A percentile compares a stretch with the other conserved stretches of the same genome.
Evolutionary conservation across 1,284 basidiomycete genomes (phyloP).

Genomic region (Trichosporon coremiiforme): DNA sequence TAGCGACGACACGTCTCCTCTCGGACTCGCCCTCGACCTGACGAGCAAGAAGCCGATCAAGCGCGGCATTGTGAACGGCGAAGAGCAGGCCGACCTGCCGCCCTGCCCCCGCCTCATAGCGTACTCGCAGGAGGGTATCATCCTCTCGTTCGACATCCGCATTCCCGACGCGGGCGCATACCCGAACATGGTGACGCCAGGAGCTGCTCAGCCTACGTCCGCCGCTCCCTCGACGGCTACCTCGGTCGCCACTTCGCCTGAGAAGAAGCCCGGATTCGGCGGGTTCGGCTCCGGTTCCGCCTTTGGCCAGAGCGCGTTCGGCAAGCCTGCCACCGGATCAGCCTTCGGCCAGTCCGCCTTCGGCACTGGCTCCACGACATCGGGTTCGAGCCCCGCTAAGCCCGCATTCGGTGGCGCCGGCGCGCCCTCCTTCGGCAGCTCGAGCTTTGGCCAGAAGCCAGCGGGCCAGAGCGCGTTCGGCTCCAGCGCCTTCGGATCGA

Average conservation of each 20-base stretch:
- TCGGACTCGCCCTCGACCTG: slow-evolving; percentile 61
- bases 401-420: slow-evolving; percentile 16
- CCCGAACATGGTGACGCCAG: slow-evolving; percentile 52
- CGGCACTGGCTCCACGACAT: slow-evolving; percentile 17
- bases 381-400: slow-evolving; percentile 13
- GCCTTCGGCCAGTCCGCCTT: slow-evolving; percentile 33
- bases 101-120: slow-evolving; percentile 58
- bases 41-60: slow-evolving; percentile 55
- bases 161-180: slow-evolving; percentile 55
- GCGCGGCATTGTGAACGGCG: slow-evolving; percentile 57
- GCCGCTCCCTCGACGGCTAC: slow-evolving; percentile 11
- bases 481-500: slow-evolving; percentile 35
- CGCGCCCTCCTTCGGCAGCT: slow-evolving; percentile 30
- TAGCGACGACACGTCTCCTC: slow-evolving; percentile 57
- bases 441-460: slow-evolving; percentile 34
- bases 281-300: slow-evolving; percentile 1
- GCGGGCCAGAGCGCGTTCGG: slow-evolving; percentile 28
- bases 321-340: not conserved
- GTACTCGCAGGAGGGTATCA: slow-evolving; percentile 60
- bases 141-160: slow-evolving; percentile 59
- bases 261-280: slow-evolving; percentile 25
- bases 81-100: slow-evolving; percentile 57
- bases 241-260: slow-evolving; percentile 4
- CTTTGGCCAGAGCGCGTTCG: slow-evolving; percentile 7
- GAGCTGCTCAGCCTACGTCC: slow-evolving; percentile 22